These are phyloP conservation scores for Remersonia thermophila DNA, from an alignment of 2,329 filamentous ascomycete species.

Conservation along the genomic window DNA sequence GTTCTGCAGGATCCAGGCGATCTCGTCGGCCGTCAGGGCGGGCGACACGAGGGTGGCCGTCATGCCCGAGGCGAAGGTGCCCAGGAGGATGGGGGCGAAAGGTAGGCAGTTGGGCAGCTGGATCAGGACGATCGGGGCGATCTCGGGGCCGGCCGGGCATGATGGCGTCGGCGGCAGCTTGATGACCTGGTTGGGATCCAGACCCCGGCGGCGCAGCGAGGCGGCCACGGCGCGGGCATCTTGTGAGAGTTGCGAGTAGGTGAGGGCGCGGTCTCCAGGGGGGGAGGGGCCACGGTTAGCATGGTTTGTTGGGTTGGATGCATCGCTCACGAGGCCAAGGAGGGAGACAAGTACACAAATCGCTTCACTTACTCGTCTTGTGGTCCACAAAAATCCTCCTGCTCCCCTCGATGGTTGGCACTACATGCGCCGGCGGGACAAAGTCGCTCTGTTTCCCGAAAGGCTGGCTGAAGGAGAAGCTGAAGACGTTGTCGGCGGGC, in stretches of 20 bases:
- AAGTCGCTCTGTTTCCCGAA: constrained; percentile 22
- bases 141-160: constrained; percentile 24
- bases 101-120: constrained; percentile 31
- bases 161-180: constrained; percentile 28
- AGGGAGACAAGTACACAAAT: no score
- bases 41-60: constrained; percentile 30
- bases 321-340: no score
- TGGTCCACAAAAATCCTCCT: constrained; percentile 29
- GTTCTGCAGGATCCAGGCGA: constrained; percentile 30
- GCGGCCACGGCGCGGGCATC: constrained; percentile 27
- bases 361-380: constrained; percentile 23
- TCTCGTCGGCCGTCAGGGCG: constrained; percentile 27
- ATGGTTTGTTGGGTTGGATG: neutral
- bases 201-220: constrained; percentile 24
- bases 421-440: constrained; percentile 18
- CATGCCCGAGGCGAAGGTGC: constrained; percentile 27
- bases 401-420: constrained; percentile 23
- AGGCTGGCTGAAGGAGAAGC: constrained; percentile 27
- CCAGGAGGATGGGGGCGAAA: constrained; percentile 26
- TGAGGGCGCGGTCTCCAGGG: constrained; percentile 24
- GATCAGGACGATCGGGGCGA: constrained; percentile 30
- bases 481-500: constrained; percentile 23
- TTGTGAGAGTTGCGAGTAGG: constrained; percentile 21
- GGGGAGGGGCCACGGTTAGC: neutral
- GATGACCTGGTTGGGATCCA: constrained; percentile 23